Evolutionary conservation across 768 basidiomycete species (phyloP), one percentile per base, ranked within the genome.

Genomic region (Lentinula detonsa): DNA sequence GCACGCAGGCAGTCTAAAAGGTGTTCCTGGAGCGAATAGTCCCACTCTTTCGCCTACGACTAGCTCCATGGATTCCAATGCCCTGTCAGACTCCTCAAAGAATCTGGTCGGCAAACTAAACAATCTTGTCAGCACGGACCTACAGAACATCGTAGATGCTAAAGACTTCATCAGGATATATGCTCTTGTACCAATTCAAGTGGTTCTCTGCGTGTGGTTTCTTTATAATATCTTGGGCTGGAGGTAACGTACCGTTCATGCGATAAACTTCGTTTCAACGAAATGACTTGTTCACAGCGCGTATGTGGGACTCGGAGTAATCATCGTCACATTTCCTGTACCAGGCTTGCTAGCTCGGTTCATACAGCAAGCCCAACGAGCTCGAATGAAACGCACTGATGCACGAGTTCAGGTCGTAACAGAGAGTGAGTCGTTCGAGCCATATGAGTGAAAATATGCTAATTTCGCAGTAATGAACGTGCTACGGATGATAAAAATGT

Each of bases 91-190:
- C 45, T 52, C 65, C 56, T 54, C 63, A 37, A 55, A 64, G 9
- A 65, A 66, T 11, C 61, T 57, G 3, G 79, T 82, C 16, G 85
- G 86, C 5, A 82, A 78, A 65, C 80, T 87, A 70, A 85, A 82
- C 68, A 86, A 85, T 53, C 70, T 86, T 10, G 78, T 51, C 50
- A 51, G 50, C 50, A 51, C 50, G n/a, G 90, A 93, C 70, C 50
- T 79, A 62, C 63, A 61, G 37, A 74, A 73, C 60, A 77, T 81
- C 51, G 66, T 68, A 16, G 70, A 69, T 21, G 71, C 71, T 13
- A 64, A 40, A 43, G 53, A 54, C 46, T 54, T 43, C 18, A 43
- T 45, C 15, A 31, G 42, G 18, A n/a, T 57, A 18, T 62, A 23
- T 3, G 46, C 58, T 28, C 33, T 28, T 33, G 39, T 39, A 37